phyloP scores from a whole-genome alignment of 2,329 filamentous ascomycete genomes.

The Clarireedia hainanense region DNA sequence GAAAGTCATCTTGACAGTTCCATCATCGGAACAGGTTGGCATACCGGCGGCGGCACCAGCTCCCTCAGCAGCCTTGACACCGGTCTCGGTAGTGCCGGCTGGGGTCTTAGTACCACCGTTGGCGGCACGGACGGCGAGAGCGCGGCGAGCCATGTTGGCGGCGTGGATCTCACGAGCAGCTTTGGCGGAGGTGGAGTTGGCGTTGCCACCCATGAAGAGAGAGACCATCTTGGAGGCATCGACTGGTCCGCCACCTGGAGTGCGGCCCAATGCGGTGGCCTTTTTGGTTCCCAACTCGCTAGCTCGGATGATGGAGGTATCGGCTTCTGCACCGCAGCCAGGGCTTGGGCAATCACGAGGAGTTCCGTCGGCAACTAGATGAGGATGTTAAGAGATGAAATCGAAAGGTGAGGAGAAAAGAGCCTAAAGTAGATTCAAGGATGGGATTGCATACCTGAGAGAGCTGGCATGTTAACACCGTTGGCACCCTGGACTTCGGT shows the following conservation, averaged over 20 bases:
- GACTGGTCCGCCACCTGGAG: conserved; percentile 50
- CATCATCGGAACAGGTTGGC: conserved; percentile 53
- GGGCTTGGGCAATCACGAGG: conserved; percentile 58
- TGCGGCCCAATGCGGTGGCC: conserved; percentile 56
- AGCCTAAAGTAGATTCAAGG: neutral
- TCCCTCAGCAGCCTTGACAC: conserved; percentile 47
- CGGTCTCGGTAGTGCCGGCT: conserved; percentile 40
- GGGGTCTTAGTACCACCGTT: conserved; percentile 40
- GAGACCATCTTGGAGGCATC: conserved; percentile 48
- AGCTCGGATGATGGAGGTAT: conserved; percentile 62
- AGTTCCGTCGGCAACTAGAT: conserved; percentile 52
- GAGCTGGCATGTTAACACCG: conserved; percentile 53
- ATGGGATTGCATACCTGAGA: conserved; percentile 36
- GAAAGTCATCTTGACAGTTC: conserved; percentile 55
- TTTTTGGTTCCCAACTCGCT: conserved; percentile 47
- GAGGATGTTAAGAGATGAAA: conserved; percentile 11
- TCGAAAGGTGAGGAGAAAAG: conserved; percentile 10
- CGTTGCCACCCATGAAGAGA: conserved; percentile 49
- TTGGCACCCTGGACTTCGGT: conserved; percentile 50
- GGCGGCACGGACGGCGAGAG: conserved; percentile 26
- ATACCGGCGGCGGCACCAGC: conserved; percentile 42
- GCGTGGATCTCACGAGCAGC: conserved; percentile 68
- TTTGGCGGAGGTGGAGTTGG: conserved; percentile 34
- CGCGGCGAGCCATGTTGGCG: conserved; percentile 44
- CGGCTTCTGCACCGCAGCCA: conserved; percentile 55